Evolutionary conservation across 768 basidiomycete species (phyloP), one percentile per base, ranked within the genome.

Genomic region (Hydnomerulius pinastri): DNA sequence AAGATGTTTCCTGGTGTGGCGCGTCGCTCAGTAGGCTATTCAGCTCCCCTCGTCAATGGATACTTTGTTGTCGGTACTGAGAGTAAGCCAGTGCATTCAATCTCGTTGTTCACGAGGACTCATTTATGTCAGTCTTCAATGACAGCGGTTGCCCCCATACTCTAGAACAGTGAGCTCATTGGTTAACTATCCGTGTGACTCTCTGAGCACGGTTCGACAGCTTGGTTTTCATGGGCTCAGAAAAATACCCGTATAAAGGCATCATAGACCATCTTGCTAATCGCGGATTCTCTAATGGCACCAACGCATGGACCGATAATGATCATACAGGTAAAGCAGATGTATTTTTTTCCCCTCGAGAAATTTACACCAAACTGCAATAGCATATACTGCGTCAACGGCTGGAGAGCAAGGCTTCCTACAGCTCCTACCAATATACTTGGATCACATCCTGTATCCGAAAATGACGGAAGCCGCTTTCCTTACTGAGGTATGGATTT

Each of bases 291-390:
- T 89, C 92, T 6, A 83, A 90, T 54, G 92, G 91, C 28, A 92
- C 88, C 8, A 97, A 98, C 67, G 96, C 96, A 1, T 99, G 96
- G 97, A 98, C 97, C 3, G 96, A 90, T 63, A 94, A 82, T 37
- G 92, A 93, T 63, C 87, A 97, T 63, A 97, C 95, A 39, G 67
- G 67, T 36, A 39, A 40, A 56, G 48, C 17, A 9, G 18, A 4
- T 4, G 23, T n/a, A 2, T 38, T 13, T 13, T n/a, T 13, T 57
- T 6, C 3, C 27, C 13, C 28, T 55, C 25, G 48, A 41, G 42
- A 15, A 30, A 18, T 27, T 43, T 40, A 43, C 12, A 13, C 25
- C 30, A 21, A 4, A 3, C 8, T 40, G 28, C 24, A 6, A 15
- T 21, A 68, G 92, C 92, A 8, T 99, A 98, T 67, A 98, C 97